phyloP scores from a whole-genome alignment of 768 basidiomycete species.

The Sporobolomyces roseus region DNA sequence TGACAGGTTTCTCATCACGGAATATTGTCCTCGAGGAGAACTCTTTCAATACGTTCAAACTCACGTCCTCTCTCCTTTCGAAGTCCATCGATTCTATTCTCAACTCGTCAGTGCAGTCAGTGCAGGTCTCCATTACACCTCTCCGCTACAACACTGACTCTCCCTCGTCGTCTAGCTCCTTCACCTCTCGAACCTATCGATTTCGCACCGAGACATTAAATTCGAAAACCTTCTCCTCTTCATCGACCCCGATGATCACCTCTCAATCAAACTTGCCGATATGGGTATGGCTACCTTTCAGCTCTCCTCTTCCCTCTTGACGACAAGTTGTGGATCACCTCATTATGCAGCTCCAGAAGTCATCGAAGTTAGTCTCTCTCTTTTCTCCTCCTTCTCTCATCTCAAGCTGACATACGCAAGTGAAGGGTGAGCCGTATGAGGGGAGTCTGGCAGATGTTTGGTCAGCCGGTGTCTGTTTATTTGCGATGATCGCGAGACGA shows the following conservation, averaged over 20 bases:
- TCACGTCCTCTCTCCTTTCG: slow-evolving; percentile 63
- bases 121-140: slow-evolving; percentile 2
- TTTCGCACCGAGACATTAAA: slow-evolving; percentile 90
- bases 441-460: slow-evolving; percentile 88
- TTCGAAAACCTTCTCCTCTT: slow-evolving; percentile 89
- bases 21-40: slow-evolving; percentile 91
- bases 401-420: neutral
- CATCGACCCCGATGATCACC: slow-evolving; percentile 58
- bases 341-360: slow-evolving; percentile 95
- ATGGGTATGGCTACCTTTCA: slow-evolving; percentile 98
- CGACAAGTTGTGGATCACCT: slow-evolving; percentile 86
- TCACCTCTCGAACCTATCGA: slow-evolving; percentile 62
- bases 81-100: slow-evolving; percentile 80
- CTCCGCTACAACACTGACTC: neutral
- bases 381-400: neutral
- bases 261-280: slow-evolving; percentile 80
- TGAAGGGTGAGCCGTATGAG: slow-evolving; percentile 70
- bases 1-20: slow-evolving; percentile 67
- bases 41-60: slow-evolving; percentile 87
- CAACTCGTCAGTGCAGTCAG: slow-evolving; percentile 88
- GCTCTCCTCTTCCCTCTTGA: slow-evolving; percentile 59
- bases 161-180: neutral
- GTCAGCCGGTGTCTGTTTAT: slow-evolving; percentile 93
- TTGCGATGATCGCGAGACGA: slow-evolving; percentile 75
- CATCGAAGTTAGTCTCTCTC: slow-evolving; percentile 52